These are phyloP conservation scores for Ceratobasidium sp. DNA, from an alignment of 1,284 basidiomycete species.

Conservation along the genomic window DNA sequence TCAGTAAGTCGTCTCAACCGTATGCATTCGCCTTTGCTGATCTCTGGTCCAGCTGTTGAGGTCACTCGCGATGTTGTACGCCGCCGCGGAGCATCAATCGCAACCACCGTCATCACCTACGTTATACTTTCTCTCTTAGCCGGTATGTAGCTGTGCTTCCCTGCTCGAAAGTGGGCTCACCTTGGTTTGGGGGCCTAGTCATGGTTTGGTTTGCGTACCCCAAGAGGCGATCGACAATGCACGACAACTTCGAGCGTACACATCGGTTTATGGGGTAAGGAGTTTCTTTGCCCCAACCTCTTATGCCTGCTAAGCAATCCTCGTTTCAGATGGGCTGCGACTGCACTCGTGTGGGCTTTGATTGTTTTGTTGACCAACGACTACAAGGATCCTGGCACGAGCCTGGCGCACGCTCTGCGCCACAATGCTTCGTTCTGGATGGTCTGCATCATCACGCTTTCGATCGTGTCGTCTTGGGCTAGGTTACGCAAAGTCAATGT, in stretches of 20 bases:
- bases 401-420: slow-evolving; percentile 61
- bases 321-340: slow-evolving; percentile 62
- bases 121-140: slow-evolving; percentile 63
- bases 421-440: slow-evolving; percentile 66
- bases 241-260: slow-evolving; percentile 55
- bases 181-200: slow-evolving; percentile 52
- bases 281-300: neutral
- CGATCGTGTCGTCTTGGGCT: slow-evolving; percentile 66
- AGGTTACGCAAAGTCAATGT: slow-evolving; percentile 65
- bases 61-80: slow-evolving; percentile 63
- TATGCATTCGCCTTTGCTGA: slow-evolving; percentile 6
- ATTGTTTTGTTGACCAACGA: slow-evolving; percentile 66
- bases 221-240: slow-evolving; percentile 34
- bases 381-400: slow-evolving; percentile 58
- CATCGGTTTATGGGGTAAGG: slow-evolving; percentile 58
- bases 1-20: slow-evolving; percentile 19
- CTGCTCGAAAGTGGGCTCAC: slow-evolving; percentile 63
- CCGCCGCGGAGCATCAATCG: slow-evolving; percentile 61
- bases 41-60: slow-evolving; percentile 60
- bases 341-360: slow-evolving; percentile 67
- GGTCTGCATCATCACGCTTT: slow-evolving; percentile 62
- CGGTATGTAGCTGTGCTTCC: slow-evolving; percentile 64
- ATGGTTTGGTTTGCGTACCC: slow-evolving; percentile 38
- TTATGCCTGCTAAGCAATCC: neutral
- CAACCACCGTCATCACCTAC: slow-evolving; percentile 66